phyloP scores from a whole-genome alignment of 2,329 filamentous ascomycete species.

The Verticillium klebahnii region DNA sequence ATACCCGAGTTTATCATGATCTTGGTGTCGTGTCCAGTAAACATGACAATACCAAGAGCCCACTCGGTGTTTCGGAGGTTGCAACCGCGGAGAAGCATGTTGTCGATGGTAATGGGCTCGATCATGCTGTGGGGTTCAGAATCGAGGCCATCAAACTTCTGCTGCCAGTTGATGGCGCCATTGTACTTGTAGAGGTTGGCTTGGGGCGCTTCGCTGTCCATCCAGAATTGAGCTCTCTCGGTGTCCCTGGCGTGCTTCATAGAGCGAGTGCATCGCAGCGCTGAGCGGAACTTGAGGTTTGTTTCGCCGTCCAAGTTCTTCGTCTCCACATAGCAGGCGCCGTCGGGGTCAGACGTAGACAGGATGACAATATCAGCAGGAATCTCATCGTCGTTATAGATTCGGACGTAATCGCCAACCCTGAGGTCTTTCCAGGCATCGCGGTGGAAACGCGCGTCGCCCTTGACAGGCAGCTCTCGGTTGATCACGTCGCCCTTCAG shows the following conservation, averaged over 20 bases:
- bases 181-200: slow-evolving; percentile 95
- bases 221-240: slow-evolving; percentile 78
- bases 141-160: slow-evolving; percentile 59
- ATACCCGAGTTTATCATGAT: slow-evolving; percentile 99
- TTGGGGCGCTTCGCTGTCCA: slow-evolving; percentile 89
- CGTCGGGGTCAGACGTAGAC: slow-evolving; percentile 88
- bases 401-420: slow-evolving; percentile 92
- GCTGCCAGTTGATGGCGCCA: slow-evolving; percentile 82
- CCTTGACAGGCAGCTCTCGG: slow-evolving; percentile 56
- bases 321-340: slow-evolving; percentile 94
- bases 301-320: slow-evolving; percentile 98
- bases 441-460: slow-evolving; percentile 80
- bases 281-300: slow-evolving; percentile 91
- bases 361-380: slow-evolving; percentile 91
- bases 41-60: slow-evolving; percentile 87
- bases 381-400: slow-evolving; percentile 94
- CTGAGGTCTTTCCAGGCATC: slow-evolving; percentile 94
- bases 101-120: slow-evolving; percentile 92
- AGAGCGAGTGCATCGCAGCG: slow-evolving; percentile 76
- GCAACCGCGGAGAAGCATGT: slow-evolving; percentile 87
- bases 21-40: slow-evolving; percentile 94
- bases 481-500: slow-evolving; percentile 65
- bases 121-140: slow-evolving; percentile 71
- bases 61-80: slow-evolving; percentile 95
- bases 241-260: slow-evolving; percentile 90